These are phyloP conservation scores for Xylaria cubensis DNA, from an alignment of 495 filamentous ascomycete species.

Conservation along the genomic window DNA sequence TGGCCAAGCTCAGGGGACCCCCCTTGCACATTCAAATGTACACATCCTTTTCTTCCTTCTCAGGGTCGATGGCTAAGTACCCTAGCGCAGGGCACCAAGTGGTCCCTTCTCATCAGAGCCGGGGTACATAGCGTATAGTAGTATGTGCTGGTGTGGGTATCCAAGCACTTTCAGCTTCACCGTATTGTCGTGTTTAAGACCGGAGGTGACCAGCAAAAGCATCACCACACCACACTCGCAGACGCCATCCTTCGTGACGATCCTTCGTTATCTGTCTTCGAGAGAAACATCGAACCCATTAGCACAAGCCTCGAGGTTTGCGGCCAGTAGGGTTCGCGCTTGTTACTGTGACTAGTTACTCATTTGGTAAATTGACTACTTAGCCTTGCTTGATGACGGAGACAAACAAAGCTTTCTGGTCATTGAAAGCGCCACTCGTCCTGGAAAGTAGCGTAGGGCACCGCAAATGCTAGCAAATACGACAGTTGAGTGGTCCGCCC, in stretches of 20 bases:
- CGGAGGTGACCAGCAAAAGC: conserved; percentile 6
- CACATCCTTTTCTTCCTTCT: conserved; percentile 1
- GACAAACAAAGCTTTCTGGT: background rate
- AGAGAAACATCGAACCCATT: background rate
- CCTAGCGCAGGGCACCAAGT: conserved; percentile 8
- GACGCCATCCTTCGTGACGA: background rate
- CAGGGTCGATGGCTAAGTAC: background rate
- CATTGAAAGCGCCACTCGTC: conserved; percentile 13
- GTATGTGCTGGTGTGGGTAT: background rate
- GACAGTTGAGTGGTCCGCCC: conserved; percentile 2
- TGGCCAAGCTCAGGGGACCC: conserved; percentile 15
- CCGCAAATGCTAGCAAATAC: background rate
- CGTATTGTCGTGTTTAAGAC: conserved; percentile 4
- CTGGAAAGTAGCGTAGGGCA: background rate
- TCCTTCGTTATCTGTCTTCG: background rate
- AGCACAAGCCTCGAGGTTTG: background rate
- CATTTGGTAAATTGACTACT: conserved; percentile 6
- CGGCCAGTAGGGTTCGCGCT: background rate
- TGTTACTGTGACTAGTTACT: background rate
- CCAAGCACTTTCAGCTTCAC: conserved; percentile 17
- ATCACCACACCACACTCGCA: conserved; percentile 4
- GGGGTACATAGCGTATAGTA: conserved; percentile 12
- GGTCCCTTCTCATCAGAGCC: conserved; percentile 22
- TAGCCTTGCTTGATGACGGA: background rate
- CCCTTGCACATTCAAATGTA: conserved; percentile 6